Evolutionary conservation across 148 eudicot species (phyloP), one percentile per base, ranked within the genome.

Genomic region (Amaranthus cruentus): DNA sequence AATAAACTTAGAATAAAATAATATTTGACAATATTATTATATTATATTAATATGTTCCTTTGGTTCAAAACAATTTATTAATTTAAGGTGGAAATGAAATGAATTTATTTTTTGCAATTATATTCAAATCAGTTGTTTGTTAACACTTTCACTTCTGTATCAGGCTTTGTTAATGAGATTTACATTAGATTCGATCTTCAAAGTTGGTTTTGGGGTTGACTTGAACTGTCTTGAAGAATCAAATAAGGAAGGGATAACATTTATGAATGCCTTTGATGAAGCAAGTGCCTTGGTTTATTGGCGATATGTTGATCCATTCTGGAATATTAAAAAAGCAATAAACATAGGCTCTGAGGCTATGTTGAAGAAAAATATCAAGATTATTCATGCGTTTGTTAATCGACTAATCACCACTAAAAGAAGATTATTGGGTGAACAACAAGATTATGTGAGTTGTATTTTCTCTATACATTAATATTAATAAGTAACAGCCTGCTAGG

Each of bases 151-250:
- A 66, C 4, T 52, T 50, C 56, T 83, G 78, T 28, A 28, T 28
- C 89, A 90, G 93, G 93, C 81, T 49, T 68, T 90, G 85, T 76
- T 93, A 28, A 93, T 90, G 96, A 86, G 82, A 80, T 82, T 66
- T 76, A 77, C 86, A 1, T 59, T 93, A 47, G 96, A 92, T 57
- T 84, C 93, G 0, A 90, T 93, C 67, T 88, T 90, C 81, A 86
- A 86, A 83, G 93, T 93, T 8, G 93, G 93, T 55, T 88, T 90
- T 74, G 96, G 98, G 74, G 91, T 88, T 21, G 98, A 90, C 9
- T 80, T 92, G 52, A 81, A 90, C 76, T 87, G 93, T 63, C 83
- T 93, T 4, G 83, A 87, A 50, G 90, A 88, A 73, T 87, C 93
- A 70, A 86, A 81, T 77, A 72, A 79, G 69, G 82, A 82, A 14